phyloP scores from a whole-genome alignment of 2,329 filamentous ascomycete genomes.

The Colletotrichum aenigma region DNA sequence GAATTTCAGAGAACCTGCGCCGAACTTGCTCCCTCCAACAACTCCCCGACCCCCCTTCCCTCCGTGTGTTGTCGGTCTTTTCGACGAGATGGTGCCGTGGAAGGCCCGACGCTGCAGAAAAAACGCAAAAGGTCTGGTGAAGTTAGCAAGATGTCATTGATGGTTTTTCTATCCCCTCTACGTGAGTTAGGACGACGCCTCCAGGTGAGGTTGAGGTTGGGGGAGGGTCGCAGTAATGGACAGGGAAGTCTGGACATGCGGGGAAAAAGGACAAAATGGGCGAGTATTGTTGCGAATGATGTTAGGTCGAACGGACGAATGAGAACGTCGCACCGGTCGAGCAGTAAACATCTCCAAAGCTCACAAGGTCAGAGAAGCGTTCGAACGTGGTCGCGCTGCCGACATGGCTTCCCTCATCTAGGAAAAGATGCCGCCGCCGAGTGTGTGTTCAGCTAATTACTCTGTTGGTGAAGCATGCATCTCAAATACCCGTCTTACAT shows the following conservation, averaged over 20 bases:
- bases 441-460: not conserved
- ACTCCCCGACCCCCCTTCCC: not conserved
- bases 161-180: not conserved
- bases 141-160: not conserved
- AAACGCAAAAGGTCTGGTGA: not conserved
- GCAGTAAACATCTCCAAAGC: not conserved
- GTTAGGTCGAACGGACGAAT: not conserved
- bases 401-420: not conserved
- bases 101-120: slow-evolving; percentile 5
- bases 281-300: slow-evolving; percentile 12
- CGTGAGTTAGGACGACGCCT: slow-evolving; percentile 8
- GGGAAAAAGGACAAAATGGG: not conserved
- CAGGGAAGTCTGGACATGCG: slow-evolving; percentile 1
- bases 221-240: not conserved
- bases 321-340: not conserved
- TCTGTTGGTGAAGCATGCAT: not conserved
- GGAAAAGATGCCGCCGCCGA: not conserved
- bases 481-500: not conserved
- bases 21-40: not conserved
- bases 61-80: not conserved
- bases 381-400: not conserved
- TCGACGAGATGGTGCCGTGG: slow-evolving; percentile 15
- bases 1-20: not conserved
- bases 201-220: not conserved
- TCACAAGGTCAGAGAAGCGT: not conserved